These are phyloP conservation scores for Maudiozyma saulgeensis DNA, from an alignment of 805 yeast species.

Conservation along the genomic window DNA sequence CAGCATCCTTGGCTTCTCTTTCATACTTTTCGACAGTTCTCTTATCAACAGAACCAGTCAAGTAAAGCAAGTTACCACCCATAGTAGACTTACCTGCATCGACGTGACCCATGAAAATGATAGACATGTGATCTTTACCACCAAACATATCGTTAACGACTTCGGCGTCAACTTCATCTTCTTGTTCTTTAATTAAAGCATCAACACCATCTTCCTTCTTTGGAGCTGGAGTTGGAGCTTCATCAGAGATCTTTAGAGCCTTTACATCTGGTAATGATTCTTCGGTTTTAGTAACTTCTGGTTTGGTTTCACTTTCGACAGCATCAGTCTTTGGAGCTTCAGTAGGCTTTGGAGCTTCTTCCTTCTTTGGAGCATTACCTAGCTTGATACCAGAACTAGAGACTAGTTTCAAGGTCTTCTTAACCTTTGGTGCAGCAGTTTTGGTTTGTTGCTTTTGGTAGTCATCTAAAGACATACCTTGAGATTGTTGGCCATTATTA, in stretches of 20 bases:
- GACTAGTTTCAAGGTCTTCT: slow-evolving; percentile 59
- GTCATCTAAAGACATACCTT: slow-evolving; percentile 73
- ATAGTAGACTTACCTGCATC: slow-evolving; percentile 99
- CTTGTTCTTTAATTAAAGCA: slow-evolving; percentile 55
- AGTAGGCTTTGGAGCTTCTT: slow-evolving; percentile 13
- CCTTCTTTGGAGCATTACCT: slow-evolving; percentile 40
- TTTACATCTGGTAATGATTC: slow-evolving; percentile 25
- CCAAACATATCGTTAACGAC: slow-evolving; percentile 90
- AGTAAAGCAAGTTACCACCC: slow-evolving; percentile 93
- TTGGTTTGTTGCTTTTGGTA: slow-evolving; percentile 58
- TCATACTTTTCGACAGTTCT: slow-evolving; percentile 97
- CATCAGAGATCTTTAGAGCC: slow-evolving; percentile 23
- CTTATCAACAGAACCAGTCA: slow-evolving; percentile 97
- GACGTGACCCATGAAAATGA: slow-evolving; percentile 98
- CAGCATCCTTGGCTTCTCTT: slow-evolving; percentile 97
- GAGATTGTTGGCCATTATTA: slow-evolving; percentile 15
- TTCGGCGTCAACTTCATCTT: slow-evolving; percentile 75
- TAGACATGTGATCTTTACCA: slow-evolving; percentile 93
- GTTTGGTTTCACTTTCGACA: not conserved
- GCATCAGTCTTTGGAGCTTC: not conserved
- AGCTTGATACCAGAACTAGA: slow-evolving; percentile 57
- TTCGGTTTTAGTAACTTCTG: not conserved
- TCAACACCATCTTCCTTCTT: slow-evolving; percentile 33
- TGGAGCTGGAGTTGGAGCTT: slow-evolving; percentile 21
- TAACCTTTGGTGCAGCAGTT: slow-evolving; percentile 40